Percentiles rank a stretch among this genome's conserved stretches.
phyloP scores from a whole-genome alignment of 2,329 filamentous ascomycete species.

The Pestalotiopsis sp. region DNA sequence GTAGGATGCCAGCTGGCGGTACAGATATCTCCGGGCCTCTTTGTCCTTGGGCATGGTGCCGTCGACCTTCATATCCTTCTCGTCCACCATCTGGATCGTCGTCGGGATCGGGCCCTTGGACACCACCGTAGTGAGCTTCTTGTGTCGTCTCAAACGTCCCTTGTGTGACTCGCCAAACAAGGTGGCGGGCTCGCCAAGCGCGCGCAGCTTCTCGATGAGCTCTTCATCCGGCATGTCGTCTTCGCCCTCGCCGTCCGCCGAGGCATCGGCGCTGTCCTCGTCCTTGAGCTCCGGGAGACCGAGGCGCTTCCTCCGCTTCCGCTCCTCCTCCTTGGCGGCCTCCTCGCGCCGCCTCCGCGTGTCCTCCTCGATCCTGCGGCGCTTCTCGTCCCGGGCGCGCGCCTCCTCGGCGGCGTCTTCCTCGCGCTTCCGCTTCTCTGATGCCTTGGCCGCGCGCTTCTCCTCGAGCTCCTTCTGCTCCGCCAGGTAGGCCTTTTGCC shows the following conservation, averaged over 20 bases:
- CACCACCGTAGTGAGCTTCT: constrained; percentile 62
- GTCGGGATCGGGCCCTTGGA: constrained; percentile 85
- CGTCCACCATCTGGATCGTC: constrained; percentile 75
- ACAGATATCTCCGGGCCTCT: constrained; percentile 71
- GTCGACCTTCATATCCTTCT: constrained; percentile 81
- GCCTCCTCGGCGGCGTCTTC: constrained; percentile 78
- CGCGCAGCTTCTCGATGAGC: constrained; percentile 68
- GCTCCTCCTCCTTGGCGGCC: constrained; percentile 74
- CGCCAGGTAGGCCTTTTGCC: constrained; percentile 76
- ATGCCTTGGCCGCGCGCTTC: constrained; percentile 69
- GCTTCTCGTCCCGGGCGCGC: constrained; percentile 78
- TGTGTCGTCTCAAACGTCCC: constrained; percentile 71
- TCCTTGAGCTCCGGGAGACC: constrained; percentile 74
- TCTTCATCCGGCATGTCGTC: constrained; percentile 74
- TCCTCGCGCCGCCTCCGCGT: constrained; percentile 70
- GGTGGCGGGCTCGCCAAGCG: constrained; percentile 70
- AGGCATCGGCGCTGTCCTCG: constrained; percentile 40
- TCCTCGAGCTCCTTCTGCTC: constrained; percentile 77
- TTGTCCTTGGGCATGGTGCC: constrained; percentile 63
- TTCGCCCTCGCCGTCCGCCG: constrained; percentile 38
- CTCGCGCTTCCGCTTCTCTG: constrained; percentile 85
- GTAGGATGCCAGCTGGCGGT: constrained; percentile 88
- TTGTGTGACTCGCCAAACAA: constrained; percentile 83
- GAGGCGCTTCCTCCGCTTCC: constrained; percentile 71
- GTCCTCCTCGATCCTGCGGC: constrained; percentile 78